Base-by-base conservation (phyloP, 495 filamentous ascomycete genomes). In the Lindgomyces ingoldianus region DNA sequence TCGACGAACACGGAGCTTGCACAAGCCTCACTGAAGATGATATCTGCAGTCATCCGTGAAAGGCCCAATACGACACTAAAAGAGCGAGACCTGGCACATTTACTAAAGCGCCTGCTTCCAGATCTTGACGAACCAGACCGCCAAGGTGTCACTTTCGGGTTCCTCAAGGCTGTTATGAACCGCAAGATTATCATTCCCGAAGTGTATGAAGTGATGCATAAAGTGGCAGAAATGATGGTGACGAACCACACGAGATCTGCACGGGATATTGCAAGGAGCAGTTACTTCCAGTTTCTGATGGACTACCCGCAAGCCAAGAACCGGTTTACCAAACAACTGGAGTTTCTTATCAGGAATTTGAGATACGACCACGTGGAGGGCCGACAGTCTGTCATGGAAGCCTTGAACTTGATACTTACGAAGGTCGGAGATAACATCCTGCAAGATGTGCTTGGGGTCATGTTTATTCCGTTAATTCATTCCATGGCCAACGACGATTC, bases 241-340 rank as follows among this genome's bases (percentile, higher is more conserved):
- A 96, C 89, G 24, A 97, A 96, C 74, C 89, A 96, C 59, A 91
- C 91, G 65, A 86, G 88, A 67, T 85, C 86, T 64, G 89, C 93
- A 2, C 83, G 93, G 44, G 92, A 96, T 69, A 77, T 93, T 33
- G 93, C 93, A 18, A 85, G 95, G 27, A 90, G 91, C 21, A 89
- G 87, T 24, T 98, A 95, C 76, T 86, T 96, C 73, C 91, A 96
- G 69, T 98, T 98, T 80, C 75, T 98, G 36, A 86, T 92, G 65
- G 90, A 97, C 46, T 98, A 97, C 72, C 94, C 94, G 0, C 94
- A 98, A 72, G 90, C 87, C 68, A 90, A 90, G 73, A 87, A 85
- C 64, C 81, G 95, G 2, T 91, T 92, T 83, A 82, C 83, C 12
- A 96, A 97, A 68, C 94, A 98, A 74, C 81, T 96, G 48, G 84